Conservation (phyloP, 768 basidiomycete genomes). For the Collybia mongolica region DNA sequence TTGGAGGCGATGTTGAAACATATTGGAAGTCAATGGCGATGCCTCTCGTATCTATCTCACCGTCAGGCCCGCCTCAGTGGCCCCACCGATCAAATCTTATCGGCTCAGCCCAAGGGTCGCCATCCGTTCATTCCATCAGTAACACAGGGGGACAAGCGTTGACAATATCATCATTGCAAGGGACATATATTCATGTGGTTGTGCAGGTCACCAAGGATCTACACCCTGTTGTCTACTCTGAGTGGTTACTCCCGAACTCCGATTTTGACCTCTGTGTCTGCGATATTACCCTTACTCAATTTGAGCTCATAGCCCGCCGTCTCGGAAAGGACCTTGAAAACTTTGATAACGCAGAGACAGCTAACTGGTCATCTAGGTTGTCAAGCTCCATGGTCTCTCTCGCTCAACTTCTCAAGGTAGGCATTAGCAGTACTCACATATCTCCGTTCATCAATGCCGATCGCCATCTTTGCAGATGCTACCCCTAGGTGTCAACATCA, state of each 20-base stretch:
- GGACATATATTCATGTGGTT: constrained; percentile 82
- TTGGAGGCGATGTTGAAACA: constrained; percentile 94
- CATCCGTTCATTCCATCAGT: constrained; percentile 56
- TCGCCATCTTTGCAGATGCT: constrained; percentile 42
- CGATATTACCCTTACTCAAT: constrained; percentile 84
- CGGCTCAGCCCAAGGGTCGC: constrained; percentile 67
- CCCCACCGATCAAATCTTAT: constrained; percentile 41
- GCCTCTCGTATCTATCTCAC: constrained; percentile 41
- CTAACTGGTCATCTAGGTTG: constrained; percentile 47
- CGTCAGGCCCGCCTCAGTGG: constrained; percentile 34
- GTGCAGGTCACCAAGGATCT: constrained; percentile 93
- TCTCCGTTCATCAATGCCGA: constrained; percentile 6
- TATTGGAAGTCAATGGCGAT: constrained; percentile 92
- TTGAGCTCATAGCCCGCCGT: constrained; percentile 59
- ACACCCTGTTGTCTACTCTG: constrained; percentile 81
- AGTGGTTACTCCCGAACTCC: constrained; percentile 73
- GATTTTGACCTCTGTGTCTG: constrained; percentile 77
- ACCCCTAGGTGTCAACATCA: constrained; percentile 65
- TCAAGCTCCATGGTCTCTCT: constrained; percentile 68
- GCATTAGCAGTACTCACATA: constrained; percentile 13
- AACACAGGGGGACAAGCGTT: constrained; percentile 53
- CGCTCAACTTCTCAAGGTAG: constrained; percentile 71
- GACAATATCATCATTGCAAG: constrained; percentile 86
- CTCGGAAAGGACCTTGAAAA: constrained; percentile 42
- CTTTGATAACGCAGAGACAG: constrained; percentile 18